These are phyloP conservation scores for Aurinia saxatilis DNA, from an alignment of 345 rosid species.

Conservation along the genomic window DNA sequence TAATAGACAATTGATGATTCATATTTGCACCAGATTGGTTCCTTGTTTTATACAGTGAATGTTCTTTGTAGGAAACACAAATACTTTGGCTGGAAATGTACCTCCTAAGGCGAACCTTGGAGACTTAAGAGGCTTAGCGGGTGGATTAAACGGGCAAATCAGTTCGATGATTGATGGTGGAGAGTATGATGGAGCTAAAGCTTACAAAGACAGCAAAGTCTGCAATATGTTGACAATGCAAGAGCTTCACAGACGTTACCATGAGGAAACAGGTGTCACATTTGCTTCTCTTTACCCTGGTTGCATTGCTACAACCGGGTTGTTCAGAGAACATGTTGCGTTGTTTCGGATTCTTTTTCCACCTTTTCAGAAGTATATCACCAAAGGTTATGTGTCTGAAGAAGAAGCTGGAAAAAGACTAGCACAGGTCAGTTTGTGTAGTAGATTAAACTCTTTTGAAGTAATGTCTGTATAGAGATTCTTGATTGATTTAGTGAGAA, in stretches of 20 bases:
- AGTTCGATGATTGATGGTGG: conserved; percentile 95
- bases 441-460: neutral
- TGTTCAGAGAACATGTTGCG: conserved; percentile 96
- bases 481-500: neutral
- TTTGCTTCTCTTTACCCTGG: conserved; percentile 97
- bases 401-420: conserved; percentile 90
- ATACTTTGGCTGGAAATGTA: conserved; percentile 96
- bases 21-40: neutral
- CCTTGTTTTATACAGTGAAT: conserved; percentile 1
- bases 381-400: conserved; percentile 92
- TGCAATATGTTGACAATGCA: conserved; percentile 98
- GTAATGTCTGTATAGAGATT: neutral
- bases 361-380: conserved; percentile 95
- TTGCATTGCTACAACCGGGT: conserved; percentile 94
- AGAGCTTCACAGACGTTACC: conserved; percentile 89
- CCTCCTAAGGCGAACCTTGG: conserved; percentile 97
- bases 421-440: conserved; percentile 58
- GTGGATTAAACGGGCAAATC: conserved; percentile 75
- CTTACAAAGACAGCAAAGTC: conserved; percentile 98
- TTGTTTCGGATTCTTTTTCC: conserved; percentile 86
- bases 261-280: conserved; percentile 75
- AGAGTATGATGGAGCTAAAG: conserved; percentile 89
- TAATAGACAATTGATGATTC: neutral
- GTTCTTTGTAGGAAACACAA: conserved; percentile 65
- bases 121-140: conserved; percentile 82